Conservation (phyloP, 2,329 filamentous ascomycete genomes). For the Emergomyces pasteurianus region DNA sequence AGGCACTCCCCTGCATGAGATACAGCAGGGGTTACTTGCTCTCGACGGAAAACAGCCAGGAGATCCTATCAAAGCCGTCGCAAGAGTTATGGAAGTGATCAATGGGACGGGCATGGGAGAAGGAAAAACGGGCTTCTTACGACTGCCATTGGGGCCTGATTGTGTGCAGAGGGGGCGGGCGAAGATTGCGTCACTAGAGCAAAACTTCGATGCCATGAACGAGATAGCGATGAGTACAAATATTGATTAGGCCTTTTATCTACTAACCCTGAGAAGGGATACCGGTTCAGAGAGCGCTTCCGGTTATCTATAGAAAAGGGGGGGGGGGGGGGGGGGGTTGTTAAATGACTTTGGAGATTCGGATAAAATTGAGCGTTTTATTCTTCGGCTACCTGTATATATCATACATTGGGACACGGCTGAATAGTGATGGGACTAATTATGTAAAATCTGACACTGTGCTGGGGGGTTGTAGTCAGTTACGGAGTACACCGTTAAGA, state of each 20-base stretch:
- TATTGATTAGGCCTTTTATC: not conserved
- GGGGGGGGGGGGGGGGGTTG: too few species aligned
- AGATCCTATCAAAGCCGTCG: conserved; percentile 17
- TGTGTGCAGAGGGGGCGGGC: conserved; percentile 12
- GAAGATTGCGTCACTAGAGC: conserved; percentile 11
- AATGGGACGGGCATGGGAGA: conserved; percentile 16
- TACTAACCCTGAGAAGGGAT: not conserved
- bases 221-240: conserved; percentile 9
- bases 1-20: conserved; percentile 10
- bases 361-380: too few species aligned
- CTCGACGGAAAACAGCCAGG: conserved; percentile 15
- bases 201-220: conserved; percentile 10
- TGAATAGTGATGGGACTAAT: too few species aligned
- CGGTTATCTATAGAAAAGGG: too few species aligned
- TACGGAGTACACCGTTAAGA: not conserved
- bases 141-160: conserved; percentile 20
- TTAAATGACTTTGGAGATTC: too few species aligned
- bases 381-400: too few species aligned
- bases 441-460: too few species aligned
- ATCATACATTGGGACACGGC: too few species aligned
- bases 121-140: conserved; percentile 14
- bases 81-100: conserved; percentile 18
- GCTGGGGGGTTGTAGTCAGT: too few species aligned
- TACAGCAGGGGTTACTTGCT: conserved; percentile 8
- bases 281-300: too few species aligned